A percentile compares a stretch with the other conserved stretches of the same genome.
Conservation (phyloP, 2,329 filamentous ascomycete genomes). For the Ophiostoma populinum region DNA sequence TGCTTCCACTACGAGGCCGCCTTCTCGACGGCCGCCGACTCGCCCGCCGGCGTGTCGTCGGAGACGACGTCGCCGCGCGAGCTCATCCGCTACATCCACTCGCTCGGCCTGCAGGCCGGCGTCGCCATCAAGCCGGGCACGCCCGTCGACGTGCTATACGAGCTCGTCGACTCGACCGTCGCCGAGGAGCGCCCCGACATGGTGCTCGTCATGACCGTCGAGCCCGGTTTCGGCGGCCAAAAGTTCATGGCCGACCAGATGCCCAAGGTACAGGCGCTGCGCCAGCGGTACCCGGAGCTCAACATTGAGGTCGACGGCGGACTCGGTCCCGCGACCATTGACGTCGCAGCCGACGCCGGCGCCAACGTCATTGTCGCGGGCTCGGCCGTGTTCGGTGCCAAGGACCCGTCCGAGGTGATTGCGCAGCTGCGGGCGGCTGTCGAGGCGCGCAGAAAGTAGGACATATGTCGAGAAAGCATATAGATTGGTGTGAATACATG, state of each 20-base stretch:
- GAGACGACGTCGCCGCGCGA: conserved; percentile 57
- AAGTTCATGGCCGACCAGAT: conserved; percentile 97
- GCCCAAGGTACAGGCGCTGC: conserved; percentile 76
- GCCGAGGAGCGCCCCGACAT: conserved; percentile 83
- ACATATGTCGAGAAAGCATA: not conserved
- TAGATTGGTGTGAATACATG: not conserved
- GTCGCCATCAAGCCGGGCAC: conserved; percentile 94
- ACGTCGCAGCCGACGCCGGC: conserved; percentile 83
- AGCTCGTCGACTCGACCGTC: conserved; percentile 59
- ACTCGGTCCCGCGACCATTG: conserved; percentile 73
- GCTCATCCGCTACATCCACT: conserved; percentile 80
- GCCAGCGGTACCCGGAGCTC: conserved; percentile 70
- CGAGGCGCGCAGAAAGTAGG: conserved; percentile 35
- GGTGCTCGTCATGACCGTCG: conserved; percentile 96
- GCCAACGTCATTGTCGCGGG: conserved; percentile 97
- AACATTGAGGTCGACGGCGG: conserved; percentile 96
- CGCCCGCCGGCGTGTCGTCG: conserved; percentile 44
- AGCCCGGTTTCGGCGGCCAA: conserved; percentile 93
- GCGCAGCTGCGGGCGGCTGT: conserved; percentile 63
- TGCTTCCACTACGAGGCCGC: conserved; percentile 99
- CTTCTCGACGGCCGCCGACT: conserved; percentile 69
- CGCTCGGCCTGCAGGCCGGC: conserved; percentile 71
- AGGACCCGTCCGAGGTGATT: conserved; percentile 79
- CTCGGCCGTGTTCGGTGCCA: conserved; percentile 84
- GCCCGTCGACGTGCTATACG: conserved; percentile 77